Conservation (phyloP, 345 rosid species). For the Zanthoxylum bungeanum region DNA sequence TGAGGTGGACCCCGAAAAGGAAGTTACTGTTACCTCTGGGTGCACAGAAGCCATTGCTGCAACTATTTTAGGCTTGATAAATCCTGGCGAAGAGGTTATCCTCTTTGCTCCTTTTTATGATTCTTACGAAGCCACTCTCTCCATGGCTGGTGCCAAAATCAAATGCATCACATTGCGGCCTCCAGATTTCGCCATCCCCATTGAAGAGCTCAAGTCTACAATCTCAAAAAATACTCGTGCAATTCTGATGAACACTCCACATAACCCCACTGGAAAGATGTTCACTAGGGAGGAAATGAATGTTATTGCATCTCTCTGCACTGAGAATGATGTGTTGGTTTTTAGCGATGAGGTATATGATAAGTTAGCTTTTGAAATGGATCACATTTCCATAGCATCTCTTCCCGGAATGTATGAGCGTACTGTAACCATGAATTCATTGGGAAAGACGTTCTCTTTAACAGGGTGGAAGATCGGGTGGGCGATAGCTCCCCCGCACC, state of each 20-base stretch:
- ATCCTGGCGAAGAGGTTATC: slow-evolving; percentile 95
- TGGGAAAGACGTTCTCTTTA: slow-evolving; percentile 91
- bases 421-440: slow-evolving; percentile 85
- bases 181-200: slow-evolving; percentile 69
- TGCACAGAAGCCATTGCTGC: slow-evolving; percentile 98
- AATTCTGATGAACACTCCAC: slow-evolving; percentile 82
- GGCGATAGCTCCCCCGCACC: slow-evolving; percentile 89
- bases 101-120: slow-evolving; percentile 91
- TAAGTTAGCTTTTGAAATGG: slow-evolving; percentile 86
- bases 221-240: slow-evolving; percentile 77
- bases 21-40: slow-evolving; percentile 88
- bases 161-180: slow-evolving; percentile 78
- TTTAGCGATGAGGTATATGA: slow-evolving; percentile 91
- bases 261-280: slow-evolving; percentile 97
- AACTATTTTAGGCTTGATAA: slow-evolving; percentile 70
- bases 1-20: slow-evolving; percentile 79
- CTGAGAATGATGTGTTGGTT: slow-evolving; percentile 82
- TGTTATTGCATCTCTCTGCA: slow-evolving; percentile 69
- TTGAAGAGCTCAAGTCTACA: slow-evolving; percentile 70
- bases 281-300: slow-evolving; percentile 72
- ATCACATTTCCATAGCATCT: slow-evolving; percentile 88
- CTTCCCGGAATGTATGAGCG: slow-evolving; percentile 93
- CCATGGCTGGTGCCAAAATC: slow-evolving; percentile 94
- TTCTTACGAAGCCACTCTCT: slow-evolving; percentile 91
- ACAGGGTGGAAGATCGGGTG: slow-evolving; percentile 99